Conservation (phyloP, 371 early-diverging fungal species). For the Cokeromyces recurvatus region DNA sequence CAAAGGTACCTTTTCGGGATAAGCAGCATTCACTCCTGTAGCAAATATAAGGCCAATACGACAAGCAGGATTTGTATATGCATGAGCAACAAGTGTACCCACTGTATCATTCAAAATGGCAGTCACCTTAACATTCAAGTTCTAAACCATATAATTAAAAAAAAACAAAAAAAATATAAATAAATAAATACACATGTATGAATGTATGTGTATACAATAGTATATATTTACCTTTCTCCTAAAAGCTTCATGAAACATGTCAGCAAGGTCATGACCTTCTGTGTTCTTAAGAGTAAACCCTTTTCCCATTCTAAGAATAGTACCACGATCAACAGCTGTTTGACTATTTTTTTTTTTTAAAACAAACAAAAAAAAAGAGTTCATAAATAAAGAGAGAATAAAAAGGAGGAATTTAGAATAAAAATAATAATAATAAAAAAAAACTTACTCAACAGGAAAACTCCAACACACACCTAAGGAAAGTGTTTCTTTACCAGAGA, state of each 20-base stretch:
- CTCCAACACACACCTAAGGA: conserved; percentile 47
- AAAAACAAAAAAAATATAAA: too few species aligned
- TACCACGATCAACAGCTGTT: conserved; percentile 68
- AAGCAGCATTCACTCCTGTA: conserved; percentile 88
- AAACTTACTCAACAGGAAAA: conserved; percentile 45
- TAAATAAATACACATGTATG: too few species aligned
- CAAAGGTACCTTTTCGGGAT: conserved; percentile 20
- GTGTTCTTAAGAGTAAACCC: conserved; percentile 76
- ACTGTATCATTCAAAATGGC: conserved; percentile 95
- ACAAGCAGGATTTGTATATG: conserved; percentile 74
- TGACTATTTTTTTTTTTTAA: too few species aligned
- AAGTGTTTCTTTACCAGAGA: conserved; percentile 33
- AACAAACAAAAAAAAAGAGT: too few species aligned
- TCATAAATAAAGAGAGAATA: too few species aligned
- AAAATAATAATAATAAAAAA: conserved; percentile 1
- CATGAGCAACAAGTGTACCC: conserved; percentile 82
- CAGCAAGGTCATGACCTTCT: conserved; percentile 80
- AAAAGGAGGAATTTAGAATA: too few species aligned
- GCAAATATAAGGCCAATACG: conserved; percentile 86
- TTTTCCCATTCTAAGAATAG: conserved; percentile 87
- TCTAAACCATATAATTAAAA: conserved; percentile 19
- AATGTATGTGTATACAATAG: neutral
- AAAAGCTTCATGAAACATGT: conserved; percentile 77
- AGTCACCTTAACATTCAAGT: conserved; percentile 65
- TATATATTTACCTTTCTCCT: conserved; percentile 49